phyloP scores from a whole-genome alignment of 768 basidiomycete species.

The Lentinula sp. region DNA sequence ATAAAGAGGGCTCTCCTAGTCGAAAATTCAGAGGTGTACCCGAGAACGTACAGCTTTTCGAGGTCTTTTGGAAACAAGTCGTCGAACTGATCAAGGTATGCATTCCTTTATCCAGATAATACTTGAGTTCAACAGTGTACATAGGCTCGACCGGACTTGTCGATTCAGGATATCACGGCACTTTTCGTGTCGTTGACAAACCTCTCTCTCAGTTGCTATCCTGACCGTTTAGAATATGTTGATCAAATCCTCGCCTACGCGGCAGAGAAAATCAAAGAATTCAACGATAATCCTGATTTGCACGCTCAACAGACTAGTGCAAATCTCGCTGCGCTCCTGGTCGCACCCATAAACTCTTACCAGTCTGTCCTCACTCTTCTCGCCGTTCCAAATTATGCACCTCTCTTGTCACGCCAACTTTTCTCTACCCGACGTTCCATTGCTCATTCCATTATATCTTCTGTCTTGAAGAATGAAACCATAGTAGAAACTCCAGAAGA shows the following conservation, averaged over 20 bases:
- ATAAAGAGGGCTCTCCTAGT: conserved; percentile 48
- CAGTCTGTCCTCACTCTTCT: conserved; percentile 96
- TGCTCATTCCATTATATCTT: conserved; percentile 91
- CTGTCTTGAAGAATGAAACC: conserved; percentile 95
- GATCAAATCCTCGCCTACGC: conserved; percentile 93
- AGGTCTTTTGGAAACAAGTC: conserved; percentile 98
- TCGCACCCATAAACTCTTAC: conserved; percentile 95
- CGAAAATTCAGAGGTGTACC: conserved; percentile 94
- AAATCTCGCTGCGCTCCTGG: conserved; percentile 87
- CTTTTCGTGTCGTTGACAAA: conserved; percentile 93
- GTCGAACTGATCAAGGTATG: conserved; percentile 94
- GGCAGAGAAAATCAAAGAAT: conserved; percentile 80
- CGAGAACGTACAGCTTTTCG: conserved; percentile 91
- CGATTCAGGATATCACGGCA: conserved; percentile 96
- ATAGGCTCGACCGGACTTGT: conserved; percentile 93
- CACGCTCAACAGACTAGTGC: conserved; percentile 81
- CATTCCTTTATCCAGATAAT: background rate
- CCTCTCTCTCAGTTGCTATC: conserved; percentile 93
- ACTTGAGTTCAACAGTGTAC: conserved; percentile 5
- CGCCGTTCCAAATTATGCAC: conserved; percentile 85
- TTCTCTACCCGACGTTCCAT: conserved; percentile 89
- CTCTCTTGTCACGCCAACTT: conserved; percentile 79
- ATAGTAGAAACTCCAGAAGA: conserved; percentile 91
- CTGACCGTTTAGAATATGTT: conserved; percentile 94
- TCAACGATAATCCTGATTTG: conserved; percentile 80